Conservation (phyloP, 495 filamentous ascomycete genomes). For the Staphylotrichum tortipilum region DNA sequence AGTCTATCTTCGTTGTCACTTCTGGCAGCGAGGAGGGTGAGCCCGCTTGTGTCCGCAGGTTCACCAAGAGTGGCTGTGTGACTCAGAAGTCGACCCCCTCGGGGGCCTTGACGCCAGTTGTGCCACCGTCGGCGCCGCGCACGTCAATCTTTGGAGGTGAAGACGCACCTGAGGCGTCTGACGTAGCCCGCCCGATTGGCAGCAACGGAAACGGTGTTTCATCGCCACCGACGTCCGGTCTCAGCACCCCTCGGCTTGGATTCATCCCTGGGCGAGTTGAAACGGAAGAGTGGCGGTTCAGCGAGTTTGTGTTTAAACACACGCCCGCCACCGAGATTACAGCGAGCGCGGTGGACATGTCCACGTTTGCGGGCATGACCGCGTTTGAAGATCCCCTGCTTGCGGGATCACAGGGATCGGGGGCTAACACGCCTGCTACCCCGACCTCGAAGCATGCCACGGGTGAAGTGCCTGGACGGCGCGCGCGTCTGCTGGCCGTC, state of each 20-base stretch:
- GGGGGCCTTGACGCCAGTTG: constrained; percentile 6
- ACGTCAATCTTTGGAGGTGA: constrained; percentile 18
- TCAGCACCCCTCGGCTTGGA: constrained; percentile 1
- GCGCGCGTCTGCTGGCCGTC: constrained; percentile 69
- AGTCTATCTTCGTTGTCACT: constrained; percentile 63
- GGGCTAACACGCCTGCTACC: constrained; percentile 15
- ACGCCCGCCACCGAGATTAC: constrained; percentile 45
- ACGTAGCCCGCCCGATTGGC: background rate
- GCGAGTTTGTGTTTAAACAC: constrained; percentile 25
- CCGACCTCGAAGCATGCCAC: constrained; percentile 21
- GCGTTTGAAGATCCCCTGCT: constrained; percentile 66
- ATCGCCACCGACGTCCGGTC: background rate
- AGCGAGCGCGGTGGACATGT: constrained; percentile 65
- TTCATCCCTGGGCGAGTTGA: background rate
- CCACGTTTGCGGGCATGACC: constrained; percentile 59
- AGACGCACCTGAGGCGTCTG: background rate
- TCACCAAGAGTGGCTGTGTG: constrained; percentile 12
- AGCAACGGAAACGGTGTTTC: background rate
- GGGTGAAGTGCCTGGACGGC: constrained; percentile 68
- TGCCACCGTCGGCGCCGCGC: background rate
- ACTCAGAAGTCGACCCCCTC: background rate
- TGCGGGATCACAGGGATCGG: constrained; percentile 8
- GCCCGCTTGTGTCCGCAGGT: constrained; percentile 27
- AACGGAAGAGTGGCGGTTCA: constrained; percentile 31
- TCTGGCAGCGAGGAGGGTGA: constrained; percentile 55